Evolutionary conservation across 768 basidiomycete species (phyloP), one percentile per base, ranked within the genome.

Genomic region (Suillus brevipes): DNA sequence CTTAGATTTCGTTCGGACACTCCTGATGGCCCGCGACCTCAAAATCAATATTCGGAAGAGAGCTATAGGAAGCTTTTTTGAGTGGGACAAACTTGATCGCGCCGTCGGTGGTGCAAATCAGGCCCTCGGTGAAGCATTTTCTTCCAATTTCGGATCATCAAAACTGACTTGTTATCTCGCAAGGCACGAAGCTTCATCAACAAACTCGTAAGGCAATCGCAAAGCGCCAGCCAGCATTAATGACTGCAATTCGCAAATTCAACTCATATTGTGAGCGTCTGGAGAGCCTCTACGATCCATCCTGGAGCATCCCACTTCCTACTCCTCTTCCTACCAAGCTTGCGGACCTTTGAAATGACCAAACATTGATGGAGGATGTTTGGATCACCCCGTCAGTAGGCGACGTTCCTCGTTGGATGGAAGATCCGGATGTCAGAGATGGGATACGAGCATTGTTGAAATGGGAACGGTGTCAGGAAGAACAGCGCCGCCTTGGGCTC

Each of bases 321-420:
- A n/a, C 62, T 0, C 73, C 71, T 0, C 74, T 82, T 0, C 77
- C 77, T 0, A 77, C 71, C 0, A 69, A 78, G 23, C 64, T 83
- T 0, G 60, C 63, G 1, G 61, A 65, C 0, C 66, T 74, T 3
- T 28, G 55, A 2, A 60, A 64, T 7, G 47, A 72, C n/a, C 57
- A 75, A 0, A 63, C 52, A 0, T 68, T 83, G 0, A 74, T 81
- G 73, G 73, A 80, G 38, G 79, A 81, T 62, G 71, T 80, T 0
- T 81, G 78, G 78, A 77, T 79, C 2, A 67, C 65, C 0, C 70
- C 68, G 0, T 57, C 70, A 7, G 37, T 55, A 1, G 63, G 25
- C 0, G 43, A 64, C 8, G 52, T 68, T 0, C 77, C 73, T 5
- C 62, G 56, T 14, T 82, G 81, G 80, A 70, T 80, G 1, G 67